Percentiles rank a stretch among this genome's conserved stretches.
These are phyloP conservation scores for Scleromitrula shiraiana DNA, from an alignment of 2,329 filamentous ascomycete species.

Conservation along the genomic window DNA sequence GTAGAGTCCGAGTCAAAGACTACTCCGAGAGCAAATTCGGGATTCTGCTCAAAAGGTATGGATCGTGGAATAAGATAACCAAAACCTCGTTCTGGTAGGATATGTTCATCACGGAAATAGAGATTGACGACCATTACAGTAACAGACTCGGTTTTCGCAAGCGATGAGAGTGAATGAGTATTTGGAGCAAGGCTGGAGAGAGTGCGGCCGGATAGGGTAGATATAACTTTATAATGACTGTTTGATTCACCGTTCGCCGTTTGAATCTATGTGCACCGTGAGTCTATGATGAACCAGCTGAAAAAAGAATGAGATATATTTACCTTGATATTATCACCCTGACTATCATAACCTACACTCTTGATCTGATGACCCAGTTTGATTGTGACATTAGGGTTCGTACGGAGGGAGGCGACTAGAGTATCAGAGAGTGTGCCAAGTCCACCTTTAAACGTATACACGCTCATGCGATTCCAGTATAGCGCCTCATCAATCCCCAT, in stretches of 20 bases:
- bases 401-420: conserved; percentile 42
- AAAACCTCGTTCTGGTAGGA: conserved; percentile 64
- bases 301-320: conserved; percentile 12
- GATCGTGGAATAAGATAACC: conserved; percentile 85
- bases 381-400: conserved; percentile 52
- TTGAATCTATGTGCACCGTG: conserved; percentile 25
- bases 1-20: conserved; percentile 66
- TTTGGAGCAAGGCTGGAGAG: conserved; percentile 17
- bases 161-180: conserved; percentile 35
- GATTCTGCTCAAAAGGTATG: conserved; percentile 63
- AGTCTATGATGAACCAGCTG: background rate
- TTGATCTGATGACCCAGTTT: conserved; percentile 41
- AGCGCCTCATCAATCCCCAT: background rate
- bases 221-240: conserved; percentile 52
- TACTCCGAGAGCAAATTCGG: conserved; percentile 78
- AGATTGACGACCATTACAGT: conserved; percentile 91
- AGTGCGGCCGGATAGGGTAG: conserved; percentile 41
- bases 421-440: conserved; percentile 52
- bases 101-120: conserved; percentile 60
- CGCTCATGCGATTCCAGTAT: conserved; percentile 21
- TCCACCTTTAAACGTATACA: conserved; percentile 48
- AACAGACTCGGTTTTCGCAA: conserved; percentile 53
- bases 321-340: conserved; percentile 37
- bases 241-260: conserved; percentile 16
- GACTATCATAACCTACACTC: conserved; percentile 35